A percentile compares a stretch with the other conserved stretches of the same genome.
Evolutionary conservation across 306 rosid genomes (phyloP).

Genomic region (Glycine latifolia): DNA sequence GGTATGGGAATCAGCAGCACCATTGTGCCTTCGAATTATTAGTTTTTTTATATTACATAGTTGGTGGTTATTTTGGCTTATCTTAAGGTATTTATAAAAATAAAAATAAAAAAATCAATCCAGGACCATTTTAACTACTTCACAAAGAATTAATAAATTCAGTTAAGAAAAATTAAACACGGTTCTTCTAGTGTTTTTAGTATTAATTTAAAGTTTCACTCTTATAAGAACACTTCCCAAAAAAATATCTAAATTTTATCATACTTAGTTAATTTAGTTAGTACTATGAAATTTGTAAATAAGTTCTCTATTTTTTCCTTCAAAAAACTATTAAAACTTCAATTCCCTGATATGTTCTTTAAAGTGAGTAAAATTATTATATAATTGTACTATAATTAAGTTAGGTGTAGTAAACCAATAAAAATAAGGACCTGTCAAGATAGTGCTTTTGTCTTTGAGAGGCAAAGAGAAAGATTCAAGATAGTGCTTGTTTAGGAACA

Average conservation of each 20-base stretch:
- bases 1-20: slow-evolving; percentile 5
- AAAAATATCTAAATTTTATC: not conserved
- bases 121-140: not conserved
- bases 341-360: not conserved
- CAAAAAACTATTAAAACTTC: too few relatives aligned
- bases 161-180: not conserved
- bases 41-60: not conserved
- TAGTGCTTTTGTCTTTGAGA: not conserved
- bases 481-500: not conserved
- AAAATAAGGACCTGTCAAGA: not conserved
- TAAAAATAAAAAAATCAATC: not conserved
- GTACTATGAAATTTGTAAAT: too few relatives aligned
- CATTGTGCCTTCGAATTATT: slow-evolving; percentile 7
- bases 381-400: not conserved
- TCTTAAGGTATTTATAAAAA: not conserved
- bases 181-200: not conserved
- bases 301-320: too few relatives aligned
- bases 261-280: not conserved
- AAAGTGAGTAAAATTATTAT: not conserved
- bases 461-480: not conserved
- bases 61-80: not conserved
- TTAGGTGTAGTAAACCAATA: not conserved
- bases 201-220: not conserved
- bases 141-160: not conserved
- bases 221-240: not conserved